phyloP scores from a whole-genome alignment of 441 rosid genomes.

The Syzygium malaccense region DNA sequence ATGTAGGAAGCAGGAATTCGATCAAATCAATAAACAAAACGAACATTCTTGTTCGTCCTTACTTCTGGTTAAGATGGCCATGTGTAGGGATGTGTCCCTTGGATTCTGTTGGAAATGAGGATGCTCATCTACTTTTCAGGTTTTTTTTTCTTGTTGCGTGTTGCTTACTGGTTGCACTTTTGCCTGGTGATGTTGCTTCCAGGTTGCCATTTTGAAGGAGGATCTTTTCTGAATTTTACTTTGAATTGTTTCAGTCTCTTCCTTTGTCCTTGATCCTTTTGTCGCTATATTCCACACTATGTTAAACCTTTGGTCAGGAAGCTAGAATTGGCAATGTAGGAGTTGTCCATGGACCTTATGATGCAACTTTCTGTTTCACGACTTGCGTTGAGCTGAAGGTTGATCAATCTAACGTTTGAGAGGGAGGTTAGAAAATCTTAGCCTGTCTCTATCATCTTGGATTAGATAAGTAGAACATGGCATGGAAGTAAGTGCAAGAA shows the following conservation, averaged over 20 bases:
- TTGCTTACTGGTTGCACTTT: neutral
- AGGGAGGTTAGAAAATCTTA: neutral
- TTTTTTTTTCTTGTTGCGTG: neutral
- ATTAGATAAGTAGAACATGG: neutral
- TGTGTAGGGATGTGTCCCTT: neutral
- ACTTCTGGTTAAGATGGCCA: neutral
- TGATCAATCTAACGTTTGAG: neutral
- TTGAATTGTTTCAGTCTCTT: neutral
- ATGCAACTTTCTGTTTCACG: neutral
- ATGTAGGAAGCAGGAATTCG: neutral
- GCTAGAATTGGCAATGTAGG: neutral
- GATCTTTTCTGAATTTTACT: neutral
- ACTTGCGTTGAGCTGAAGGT: neutral
- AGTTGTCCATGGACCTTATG: neutral
- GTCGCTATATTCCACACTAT: neutral
- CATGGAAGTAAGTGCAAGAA: neutral
- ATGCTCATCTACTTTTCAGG: neutral
- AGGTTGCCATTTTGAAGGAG: neutral
- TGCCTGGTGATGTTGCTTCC: neutral
- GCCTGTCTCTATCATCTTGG: neutral
- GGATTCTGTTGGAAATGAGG: neutral
- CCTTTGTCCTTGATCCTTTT: neutral
- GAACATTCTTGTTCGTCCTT: neutral
- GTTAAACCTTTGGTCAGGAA: neutral
- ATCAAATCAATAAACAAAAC: neutral